These are phyloP conservation scores for Aspergillus sp. DNA, from an alignment of 2,329 filamentous ascomycete species.

Conservation along the genomic window DNA sequence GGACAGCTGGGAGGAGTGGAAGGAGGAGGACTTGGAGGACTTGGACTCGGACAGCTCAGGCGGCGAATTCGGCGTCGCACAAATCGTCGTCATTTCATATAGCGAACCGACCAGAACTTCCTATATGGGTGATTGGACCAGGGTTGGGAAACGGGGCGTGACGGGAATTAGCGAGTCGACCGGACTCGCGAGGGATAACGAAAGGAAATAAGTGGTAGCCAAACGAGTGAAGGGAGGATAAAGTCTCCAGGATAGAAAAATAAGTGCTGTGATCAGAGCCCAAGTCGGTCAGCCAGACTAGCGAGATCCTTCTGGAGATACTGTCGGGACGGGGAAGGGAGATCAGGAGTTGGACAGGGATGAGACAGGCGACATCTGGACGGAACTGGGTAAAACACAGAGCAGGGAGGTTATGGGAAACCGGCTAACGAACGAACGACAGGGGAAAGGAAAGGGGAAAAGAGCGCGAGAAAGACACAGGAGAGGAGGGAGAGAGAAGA, in stretches of 20 bases:
- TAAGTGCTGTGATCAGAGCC: no score
- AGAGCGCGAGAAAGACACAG: conserved; percentile 2
- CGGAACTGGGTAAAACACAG: conserved; percentile 5
- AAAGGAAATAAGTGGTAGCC: neutral
- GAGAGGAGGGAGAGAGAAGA: conserved; percentile 5
- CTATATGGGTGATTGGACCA: neutral
- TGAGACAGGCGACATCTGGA: conserved; percentile 2
- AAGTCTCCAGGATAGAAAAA: no score
- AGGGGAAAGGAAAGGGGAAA: conserved; percentile 6
- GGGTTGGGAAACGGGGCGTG: conserved; percentile 1
- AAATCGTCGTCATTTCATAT: conserved; percentile 35
- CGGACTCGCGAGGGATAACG: neutral
- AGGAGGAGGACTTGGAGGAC: conserved; percentile 83
- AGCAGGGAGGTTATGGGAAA: conserved; percentile 4
- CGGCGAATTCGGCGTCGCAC: conserved; percentile 55
- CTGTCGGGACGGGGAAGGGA: neutral
- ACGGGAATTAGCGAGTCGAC: neutral
- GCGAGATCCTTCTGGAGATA: neutral
- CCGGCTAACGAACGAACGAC: conserved; percentile 1
- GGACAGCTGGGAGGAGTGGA: conserved; percentile 64
- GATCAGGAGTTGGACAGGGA: conserved; percentile 4
- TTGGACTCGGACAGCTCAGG: conserved; percentile 76
- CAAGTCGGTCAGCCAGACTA: neutral
- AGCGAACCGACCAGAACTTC: conserved; percentile 4
- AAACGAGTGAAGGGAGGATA: no score